Percentiles rank a stretch among this genome's conserved stretches.
These are phyloP conservation scores for Rhexocercosporidium sp. DNA, from an alignment of 2,329 filamentous ascomycete species.

Conservation along the genomic window DNA sequence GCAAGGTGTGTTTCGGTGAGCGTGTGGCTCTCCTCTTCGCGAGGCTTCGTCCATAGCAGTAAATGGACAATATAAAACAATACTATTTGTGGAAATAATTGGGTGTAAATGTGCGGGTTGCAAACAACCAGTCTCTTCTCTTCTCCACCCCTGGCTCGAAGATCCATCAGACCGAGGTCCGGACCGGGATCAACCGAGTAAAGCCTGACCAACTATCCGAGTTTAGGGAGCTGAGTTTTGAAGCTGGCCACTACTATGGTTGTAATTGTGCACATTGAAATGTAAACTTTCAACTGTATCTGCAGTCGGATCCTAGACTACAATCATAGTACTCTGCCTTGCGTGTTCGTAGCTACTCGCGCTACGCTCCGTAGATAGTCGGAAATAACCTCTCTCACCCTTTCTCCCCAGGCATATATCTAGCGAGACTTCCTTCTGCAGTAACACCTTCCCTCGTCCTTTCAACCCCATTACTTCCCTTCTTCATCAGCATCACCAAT, in stretches of 20 bases:
- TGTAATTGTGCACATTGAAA: background rate
- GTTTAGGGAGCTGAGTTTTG: background rate
- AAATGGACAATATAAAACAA: background rate
- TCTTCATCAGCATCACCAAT: background rate
- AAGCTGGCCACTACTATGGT: background rate
- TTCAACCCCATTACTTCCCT: background rate
- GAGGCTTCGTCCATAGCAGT: background rate
- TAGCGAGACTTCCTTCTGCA: background rate
- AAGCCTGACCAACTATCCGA: no score
- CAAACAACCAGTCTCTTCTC: conserved; percentile 4
- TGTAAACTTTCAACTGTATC: background rate
- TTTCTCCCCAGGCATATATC: background rate
- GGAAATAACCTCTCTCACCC: background rate
- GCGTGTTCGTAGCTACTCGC: background rate
- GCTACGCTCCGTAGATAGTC: background rate
- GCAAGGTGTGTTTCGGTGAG: background rate
- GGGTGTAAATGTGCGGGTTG: background rate
- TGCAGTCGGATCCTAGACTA: no score
- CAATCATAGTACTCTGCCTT: no score
- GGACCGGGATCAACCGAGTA: conserved; percentile 7
- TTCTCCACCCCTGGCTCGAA: background rate
- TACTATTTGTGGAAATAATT: background rate
- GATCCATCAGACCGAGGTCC: conserved; percentile 12
- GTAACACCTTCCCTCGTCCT: background rate
- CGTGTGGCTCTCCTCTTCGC: background rate